Conservation (phyloP, 2,329 filamentous ascomycete genomes). For the Ascochyta pisi region DNA sequence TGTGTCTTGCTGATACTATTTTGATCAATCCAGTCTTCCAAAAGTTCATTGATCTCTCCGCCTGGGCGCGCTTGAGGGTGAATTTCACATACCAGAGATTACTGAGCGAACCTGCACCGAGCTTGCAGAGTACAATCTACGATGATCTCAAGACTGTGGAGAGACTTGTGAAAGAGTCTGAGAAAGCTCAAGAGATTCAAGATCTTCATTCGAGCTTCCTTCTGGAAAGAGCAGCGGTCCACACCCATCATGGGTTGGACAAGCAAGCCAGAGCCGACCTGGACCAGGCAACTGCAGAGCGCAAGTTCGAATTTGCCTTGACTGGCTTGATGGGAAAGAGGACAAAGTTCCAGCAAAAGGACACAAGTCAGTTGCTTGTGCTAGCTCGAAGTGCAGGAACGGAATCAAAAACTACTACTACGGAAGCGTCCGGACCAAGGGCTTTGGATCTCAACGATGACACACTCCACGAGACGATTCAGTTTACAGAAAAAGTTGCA, state of each 20-base stretch:
- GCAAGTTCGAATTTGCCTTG: constrained; percentile 80
- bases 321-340: constrained; percentile 87
- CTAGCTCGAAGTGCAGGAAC: constrained; percentile 74
- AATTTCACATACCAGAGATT: constrained; percentile 76
- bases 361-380: constrained; percentile 87
- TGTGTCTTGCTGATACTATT: constrained; percentile 74
- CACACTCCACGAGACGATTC: constrained; percentile 85
- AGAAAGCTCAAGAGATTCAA: constrained; percentile 24
- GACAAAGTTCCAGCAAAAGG: constrained; percentile 80
- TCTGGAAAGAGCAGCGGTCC: constrained; percentile 81
- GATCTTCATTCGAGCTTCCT: constrained; percentile 67
- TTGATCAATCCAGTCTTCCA: constrained; percentile 58
- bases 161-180: constrained; percentile 43
- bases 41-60: constrained; percentile 54
- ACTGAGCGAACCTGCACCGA: constrained; percentile 67
- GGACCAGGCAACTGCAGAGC: constrained; percentile 68
- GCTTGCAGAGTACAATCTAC: constrained; percentile 67
- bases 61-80: constrained; percentile 73
- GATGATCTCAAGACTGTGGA: constrained; percentile 65
- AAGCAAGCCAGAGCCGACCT: constrained; percentile 75
- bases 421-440: constrained; percentile 61
- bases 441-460: constrained; percentile 87
- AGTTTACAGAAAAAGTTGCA: constrained; percentile 69
- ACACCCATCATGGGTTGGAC: constrained; percentile 84
- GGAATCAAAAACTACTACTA: constrained; percentile 19